Base-by-base conservation (phyloP, 2,329 filamentous ascomycete species). In the Coleophoma eucalyptorum region DNA sequence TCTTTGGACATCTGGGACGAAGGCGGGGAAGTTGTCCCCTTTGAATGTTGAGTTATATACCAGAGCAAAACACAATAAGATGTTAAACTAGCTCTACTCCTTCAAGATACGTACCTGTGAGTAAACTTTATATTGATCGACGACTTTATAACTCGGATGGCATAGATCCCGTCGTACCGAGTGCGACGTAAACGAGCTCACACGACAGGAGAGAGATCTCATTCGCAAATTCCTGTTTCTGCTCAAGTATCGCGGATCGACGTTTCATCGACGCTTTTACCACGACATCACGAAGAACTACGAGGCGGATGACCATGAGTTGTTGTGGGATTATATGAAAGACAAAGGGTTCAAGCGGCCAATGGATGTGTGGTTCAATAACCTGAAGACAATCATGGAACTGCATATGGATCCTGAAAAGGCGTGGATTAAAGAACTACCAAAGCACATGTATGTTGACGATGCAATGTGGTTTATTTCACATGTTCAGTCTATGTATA, bases 221-320 rank as follows among this genome's bases (percentile, higher is more conserved):
- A 34, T 76, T 10, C 69, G 73, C 43, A 75, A 74, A 49, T 75
- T 75, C 46, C 60, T 74, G 3, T 76, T 75, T 53, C 56, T 77
- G 3, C 66, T 76, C 57, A 72, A 72, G 50, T 76, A 75, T 44
- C 69, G 73, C 13, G 62, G 63, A n/a, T 60, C 58, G 2, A 50
- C 35, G 5, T 71, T 72, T 43, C 62, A 67, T 50, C 46, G 50
- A 13, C 65, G 69, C 1, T 75, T 67, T 58, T 60, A 69, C 40
- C 63, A 69, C 45, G 60, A 70, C 3, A 59, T 47, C 1, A 21
- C 58, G 0, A 62, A 69, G 4, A 57, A 55, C 1, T 77, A 76
- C 54, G 31, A 56, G 19, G 48, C 54, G 8, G 46, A 65, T 32
- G 66, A 69, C 43, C 50, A 46, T 43, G 50, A 60, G 16, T 5